phyloP scores from a whole-genome alignment of 108 stramenopile genomes.

The Fistulifera solaris region DNA sequence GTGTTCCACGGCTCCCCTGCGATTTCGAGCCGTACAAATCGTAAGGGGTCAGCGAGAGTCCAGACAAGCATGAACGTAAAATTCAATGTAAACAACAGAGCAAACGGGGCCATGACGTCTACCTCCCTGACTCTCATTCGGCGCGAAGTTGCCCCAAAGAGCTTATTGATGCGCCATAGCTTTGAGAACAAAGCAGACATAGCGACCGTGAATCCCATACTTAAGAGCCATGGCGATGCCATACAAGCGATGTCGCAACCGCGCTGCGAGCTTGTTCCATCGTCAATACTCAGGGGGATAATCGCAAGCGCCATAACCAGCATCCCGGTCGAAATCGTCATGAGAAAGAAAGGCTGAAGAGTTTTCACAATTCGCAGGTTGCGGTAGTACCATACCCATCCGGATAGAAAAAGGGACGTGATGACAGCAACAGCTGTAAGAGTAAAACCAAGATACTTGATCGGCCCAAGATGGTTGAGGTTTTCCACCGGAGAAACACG shows the following conservation, averaged over 20 bases:
- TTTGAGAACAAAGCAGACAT: constrained; percentile 48
- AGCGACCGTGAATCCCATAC: constrained; percentile 31
- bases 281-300: constrained; percentile 17
- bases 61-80: constrained; percentile 14
- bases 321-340: constrained; percentile 26
- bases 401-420: constrained; percentile 1
- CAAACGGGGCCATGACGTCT: constrained; percentile 31
- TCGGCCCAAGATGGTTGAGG: constrained; percentile 12
- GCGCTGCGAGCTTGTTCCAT: constrained; percentile 5
- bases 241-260: constrained; percentile 23
- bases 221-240: constrained; percentile 32
- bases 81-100: constrained; percentile 21
- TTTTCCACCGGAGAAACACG: constrained; percentile 7
- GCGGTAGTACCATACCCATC: constrained; percentile 12
- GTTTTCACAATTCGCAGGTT: constrained; percentile 18
- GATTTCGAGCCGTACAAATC: constrained; percentile 12
- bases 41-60: constrained; percentile 17
- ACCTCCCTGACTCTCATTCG: constrained; percentile 12
- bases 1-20: constrained; percentile 12
- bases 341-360: constrained; percentile 34
- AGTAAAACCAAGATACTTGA: constrained; percentile 8
- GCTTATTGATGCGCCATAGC: constrained; percentile 40
- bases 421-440: constrained; percentile 7
- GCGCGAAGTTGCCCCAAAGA: constrained; percentile 10
- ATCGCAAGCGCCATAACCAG: constrained; percentile 27